These are phyloP conservation scores for Anacardium occidentale DNA, from an alignment of 345 rosid genomes.

Conservation along the genomic window DNA sequence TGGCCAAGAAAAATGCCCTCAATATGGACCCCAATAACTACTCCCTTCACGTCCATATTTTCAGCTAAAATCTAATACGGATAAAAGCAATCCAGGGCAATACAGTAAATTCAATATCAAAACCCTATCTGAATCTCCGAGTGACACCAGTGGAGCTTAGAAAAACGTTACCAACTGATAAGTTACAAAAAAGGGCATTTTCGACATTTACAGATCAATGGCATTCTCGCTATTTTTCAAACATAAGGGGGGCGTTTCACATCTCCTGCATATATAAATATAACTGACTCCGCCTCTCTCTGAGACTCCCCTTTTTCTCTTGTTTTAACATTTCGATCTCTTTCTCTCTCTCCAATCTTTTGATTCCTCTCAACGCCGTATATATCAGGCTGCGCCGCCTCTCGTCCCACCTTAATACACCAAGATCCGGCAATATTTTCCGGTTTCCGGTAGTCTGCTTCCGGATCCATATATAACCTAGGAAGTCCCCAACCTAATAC, in stretches of 20 bases:
- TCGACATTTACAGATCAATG: constrained; percentile 17
- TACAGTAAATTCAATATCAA: not conserved
- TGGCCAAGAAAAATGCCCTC: not conserved
- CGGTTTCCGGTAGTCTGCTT: not conserved
- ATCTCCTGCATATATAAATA: not conserved
- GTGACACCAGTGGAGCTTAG: not conserved
- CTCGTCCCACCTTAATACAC: not conserved
- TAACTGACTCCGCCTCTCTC: not conserved
- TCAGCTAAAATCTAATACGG: not conserved
- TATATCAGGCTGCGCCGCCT: not conserved
- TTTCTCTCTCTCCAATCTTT: not conserved
- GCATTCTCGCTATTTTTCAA: constrained; percentile 7
- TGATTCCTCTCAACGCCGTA: constrained; percentile 5
- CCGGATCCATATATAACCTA: constrained; percentile 18
- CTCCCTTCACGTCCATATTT: not conserved
- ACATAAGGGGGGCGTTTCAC: constrained; percentile 5
- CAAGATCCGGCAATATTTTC: constrained; percentile 9
- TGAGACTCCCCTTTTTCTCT: not conserved
- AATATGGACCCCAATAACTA: constrained; percentile 6
- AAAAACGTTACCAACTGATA: not conserved
- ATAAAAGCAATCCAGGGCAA: not conserved
- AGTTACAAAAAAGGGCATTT: not conserved
- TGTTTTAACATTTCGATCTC: not conserved
- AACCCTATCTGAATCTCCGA: not conserved
- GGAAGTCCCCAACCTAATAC: not conserved